Evolutionary conservation across 352 stramenopile species (phyloP).

Genomic region (Phytophthora podocarpi): DNA sequence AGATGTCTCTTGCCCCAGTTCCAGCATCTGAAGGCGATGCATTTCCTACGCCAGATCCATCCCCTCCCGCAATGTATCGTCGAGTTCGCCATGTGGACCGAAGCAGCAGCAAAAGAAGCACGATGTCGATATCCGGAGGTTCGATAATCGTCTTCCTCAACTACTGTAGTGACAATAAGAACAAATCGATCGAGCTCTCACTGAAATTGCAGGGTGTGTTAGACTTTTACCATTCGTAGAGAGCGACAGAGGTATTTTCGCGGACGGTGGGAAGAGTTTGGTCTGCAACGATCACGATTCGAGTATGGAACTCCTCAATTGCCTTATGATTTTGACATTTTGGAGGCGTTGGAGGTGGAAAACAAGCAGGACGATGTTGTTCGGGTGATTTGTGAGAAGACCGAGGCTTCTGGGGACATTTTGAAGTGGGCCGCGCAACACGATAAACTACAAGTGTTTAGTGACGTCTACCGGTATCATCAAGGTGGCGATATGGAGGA

Average conservation of each 20-base stretch:
- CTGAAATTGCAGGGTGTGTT: no score
- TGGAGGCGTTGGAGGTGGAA: not conserved
- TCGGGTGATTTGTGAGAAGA: no score
- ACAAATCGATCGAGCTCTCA: no score
- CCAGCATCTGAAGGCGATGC: not conserved
- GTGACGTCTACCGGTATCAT: not conserved
- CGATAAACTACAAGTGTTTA: not conserved
- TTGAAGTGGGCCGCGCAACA: not conserved
- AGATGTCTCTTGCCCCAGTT: no score
- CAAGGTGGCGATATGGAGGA: no score
- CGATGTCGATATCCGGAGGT: no score
- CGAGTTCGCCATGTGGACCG: not conserved
- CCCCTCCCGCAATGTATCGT: not conserved
- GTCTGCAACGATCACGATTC: no score
- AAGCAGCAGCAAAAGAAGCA: not conserved
- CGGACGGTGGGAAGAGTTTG: constrained; percentile 3
- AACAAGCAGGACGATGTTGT: not conserved
- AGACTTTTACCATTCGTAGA: not conserved
- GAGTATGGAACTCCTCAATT: not conserved
- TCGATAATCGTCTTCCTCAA: no score
- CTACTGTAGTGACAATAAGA: no score
- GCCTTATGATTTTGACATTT: not conserved
- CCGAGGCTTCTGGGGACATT: constrained; percentile 1
- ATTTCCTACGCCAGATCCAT: not conserved
- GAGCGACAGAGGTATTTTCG: not conserved